These are phyloP conservation scores for Gnaphalium uliginosum DNA, from an alignment of 129 eudicot species.

Conservation along the genomic window DNA sequence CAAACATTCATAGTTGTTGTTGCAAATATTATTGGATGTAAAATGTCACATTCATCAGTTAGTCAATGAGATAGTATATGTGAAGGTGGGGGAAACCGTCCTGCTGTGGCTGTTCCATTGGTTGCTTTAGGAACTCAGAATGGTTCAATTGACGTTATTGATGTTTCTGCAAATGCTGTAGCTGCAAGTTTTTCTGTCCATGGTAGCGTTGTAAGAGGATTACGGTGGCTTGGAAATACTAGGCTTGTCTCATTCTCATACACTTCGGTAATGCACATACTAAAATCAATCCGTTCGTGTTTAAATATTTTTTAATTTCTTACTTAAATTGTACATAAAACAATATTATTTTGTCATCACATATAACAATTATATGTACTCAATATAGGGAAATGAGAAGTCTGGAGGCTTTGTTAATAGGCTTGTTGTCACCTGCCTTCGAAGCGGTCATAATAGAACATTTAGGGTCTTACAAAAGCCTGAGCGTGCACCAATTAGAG, in stretches of 20 bases:
- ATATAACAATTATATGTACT: slow-evolving; percentile 14
- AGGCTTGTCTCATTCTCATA: slow-evolving; percentile 87
- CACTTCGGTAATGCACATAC: slow-evolving; percentile 55
- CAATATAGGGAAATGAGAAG: slow-evolving; percentile 72
- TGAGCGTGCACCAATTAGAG: slow-evolving; percentile 96
- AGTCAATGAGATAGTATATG: slow-evolving; percentile 26
- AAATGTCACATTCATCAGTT: slow-evolving; percentile 25
- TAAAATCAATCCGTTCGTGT: slow-evolving; percentile 7
- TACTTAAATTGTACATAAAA: not conserved
- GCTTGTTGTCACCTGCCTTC: slow-evolving; percentile 90
- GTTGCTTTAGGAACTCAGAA: slow-evolving; percentile 96
- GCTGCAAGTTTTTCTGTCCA: slow-evolving; percentile 90
- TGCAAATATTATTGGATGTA: slow-evolving; percentile 7
- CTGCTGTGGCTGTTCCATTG: slow-evolving; percentile 88
- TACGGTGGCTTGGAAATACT: slow-evolving; percentile 97
- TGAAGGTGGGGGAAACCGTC: slow-evolving; percentile 96
- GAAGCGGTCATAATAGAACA: slow-evolving; percentile 88
- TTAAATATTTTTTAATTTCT: not conserved
- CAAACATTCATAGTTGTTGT: not conserved
- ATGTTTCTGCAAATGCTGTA: slow-evolving; percentile 88
- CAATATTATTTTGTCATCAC: not conserved
- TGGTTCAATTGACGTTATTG: slow-evolving; percentile 80
- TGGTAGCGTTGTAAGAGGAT: slow-evolving; percentile 71
- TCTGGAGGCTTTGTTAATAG: slow-evolving; percentile 81
- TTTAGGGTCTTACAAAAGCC: slow-evolving; percentile 95